A percentile compares a stretch with the other conserved stretches of the same genome.
Conservation (phyloP, 805 yeast genomes). For the Metschnikowia vanudenii region DNA sequence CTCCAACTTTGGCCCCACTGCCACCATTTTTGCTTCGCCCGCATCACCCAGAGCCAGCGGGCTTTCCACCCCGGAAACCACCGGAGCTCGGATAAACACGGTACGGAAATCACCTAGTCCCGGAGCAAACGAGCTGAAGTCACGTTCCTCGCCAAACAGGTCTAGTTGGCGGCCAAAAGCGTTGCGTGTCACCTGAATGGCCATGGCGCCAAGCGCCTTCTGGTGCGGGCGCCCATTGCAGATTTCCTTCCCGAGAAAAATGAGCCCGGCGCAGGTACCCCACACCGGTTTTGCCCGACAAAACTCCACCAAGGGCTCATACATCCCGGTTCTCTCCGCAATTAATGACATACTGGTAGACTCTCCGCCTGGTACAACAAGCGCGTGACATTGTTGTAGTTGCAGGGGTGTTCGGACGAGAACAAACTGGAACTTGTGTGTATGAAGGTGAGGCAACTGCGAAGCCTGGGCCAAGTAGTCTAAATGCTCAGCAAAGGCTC, state of each 20-base stretch:
- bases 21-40: no score
- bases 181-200: slow-evolving; percentile 63
- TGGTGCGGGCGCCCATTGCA: slow-evolving; percentile 54
- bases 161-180: slow-evolving; percentile 79
- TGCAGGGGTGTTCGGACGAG: slow-evolving; percentile 56
- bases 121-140: slow-evolving; percentile 44
- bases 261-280: slow-evolving; percentile 89
- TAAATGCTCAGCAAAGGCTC: slow-evolving; percentile 73
- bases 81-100: slow-evolving; percentile 76
- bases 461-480: slow-evolving; percentile 24
- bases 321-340: slow-evolving; percentile 61
- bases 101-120: slow-evolving; percentile 42
- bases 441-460: slow-evolving; percentile 6
- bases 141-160: slow-evolving; percentile 53
- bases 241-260: slow-evolving; percentile 56
- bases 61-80: slow-evolving; percentile 39
- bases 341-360: slow-evolving; percentile 68
- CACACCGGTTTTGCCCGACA: slow-evolving; percentile 57
- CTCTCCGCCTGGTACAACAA: slow-evolving; percentile 74
- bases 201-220: slow-evolving; percentile 59
- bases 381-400: slow-evolving; percentile 50
- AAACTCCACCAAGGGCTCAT: slow-evolving; percentile 52
- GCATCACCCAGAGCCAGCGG: no score
- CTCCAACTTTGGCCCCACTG: slow-evolving; percentile 16
- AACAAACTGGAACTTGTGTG: slow-evolving; percentile 31